A percentile compares a stretch with the other conserved stretches of the same genome.
Evolutionary conservation across 2,329 filamentous ascomycete species (phyloP).

Genomic region (Neoscytalidium dimidiatum): DNA sequence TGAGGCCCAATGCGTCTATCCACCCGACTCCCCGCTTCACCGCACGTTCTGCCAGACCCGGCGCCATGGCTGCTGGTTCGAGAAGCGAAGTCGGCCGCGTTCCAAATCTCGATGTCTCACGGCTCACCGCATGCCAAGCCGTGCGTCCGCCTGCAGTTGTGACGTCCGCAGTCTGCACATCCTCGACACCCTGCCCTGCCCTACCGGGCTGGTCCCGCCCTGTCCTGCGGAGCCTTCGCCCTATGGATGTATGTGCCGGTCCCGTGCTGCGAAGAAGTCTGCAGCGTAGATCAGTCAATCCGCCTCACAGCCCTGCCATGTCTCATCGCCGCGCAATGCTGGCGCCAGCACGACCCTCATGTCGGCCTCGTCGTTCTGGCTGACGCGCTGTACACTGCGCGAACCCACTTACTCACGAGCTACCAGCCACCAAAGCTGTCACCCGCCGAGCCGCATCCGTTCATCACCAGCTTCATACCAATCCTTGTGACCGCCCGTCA

Average conservation of each 20-base stretch:
- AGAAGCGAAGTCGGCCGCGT: background rate
- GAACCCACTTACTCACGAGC: background rate
- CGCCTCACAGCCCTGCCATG: background rate
- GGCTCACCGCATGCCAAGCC: background rate
- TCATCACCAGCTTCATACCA: background rate
- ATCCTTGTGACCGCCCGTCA: background rate
- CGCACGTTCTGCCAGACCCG: background rate
- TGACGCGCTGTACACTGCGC: background rate
- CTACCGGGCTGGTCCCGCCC: too few relatives aligned
- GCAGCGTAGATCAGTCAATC: background rate
- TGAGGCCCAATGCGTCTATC: constrained; percentile 5
- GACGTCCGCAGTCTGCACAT: background rate
- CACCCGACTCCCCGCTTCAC: constrained; percentile 1
- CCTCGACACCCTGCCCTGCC: too few relatives aligned
- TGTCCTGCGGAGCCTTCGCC: too few relatives aligned
- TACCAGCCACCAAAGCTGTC: too few relatives aligned
- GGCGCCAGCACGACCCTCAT: background rate
- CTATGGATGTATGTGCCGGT: too few relatives aligned
- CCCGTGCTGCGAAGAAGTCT: background rate
- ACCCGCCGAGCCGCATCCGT: background rate
- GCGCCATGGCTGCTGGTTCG: background rate
- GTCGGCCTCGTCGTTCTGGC: too few relatives aligned
- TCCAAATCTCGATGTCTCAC: background rate
- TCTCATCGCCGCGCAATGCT: background rate
- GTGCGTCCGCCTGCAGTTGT: background rate